Conservation (phyloP, 495 filamentous ascomycete genomes). For the Chaetomidium leptoderma region DNA sequence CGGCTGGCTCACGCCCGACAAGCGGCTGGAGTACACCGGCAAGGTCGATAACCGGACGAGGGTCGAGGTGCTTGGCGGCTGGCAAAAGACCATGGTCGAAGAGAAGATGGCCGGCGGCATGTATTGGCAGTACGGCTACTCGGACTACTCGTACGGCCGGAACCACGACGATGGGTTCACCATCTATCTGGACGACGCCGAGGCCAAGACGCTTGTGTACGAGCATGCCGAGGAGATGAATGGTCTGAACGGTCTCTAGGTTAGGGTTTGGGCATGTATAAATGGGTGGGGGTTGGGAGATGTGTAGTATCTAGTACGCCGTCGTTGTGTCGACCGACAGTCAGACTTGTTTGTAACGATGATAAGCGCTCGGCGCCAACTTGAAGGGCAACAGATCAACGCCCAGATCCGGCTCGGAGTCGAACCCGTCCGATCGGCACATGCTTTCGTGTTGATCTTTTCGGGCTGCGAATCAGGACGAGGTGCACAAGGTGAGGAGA, state of each 20-base stretch:
- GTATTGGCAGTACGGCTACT: constrained; percentile 64
- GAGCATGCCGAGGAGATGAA: constrained; percentile 29
- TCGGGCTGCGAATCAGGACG: background rate
- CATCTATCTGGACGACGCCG: constrained; percentile 39
- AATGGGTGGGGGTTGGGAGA: background rate
- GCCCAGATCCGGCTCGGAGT: too few relatives aligned
- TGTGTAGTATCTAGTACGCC: too few relatives aligned
- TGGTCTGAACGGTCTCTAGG: constrained; percentile 21
- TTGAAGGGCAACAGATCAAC: too few relatives aligned
- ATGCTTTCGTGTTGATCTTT: background rate
- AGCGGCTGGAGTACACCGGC: constrained; percentile 35
- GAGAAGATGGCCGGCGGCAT: constrained; percentile 53
- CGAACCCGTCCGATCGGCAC: too few relatives aligned
- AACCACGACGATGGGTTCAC: constrained; percentile 59
- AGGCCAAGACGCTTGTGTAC: constrained; percentile 40
- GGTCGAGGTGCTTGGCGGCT: constrained; percentile 48
- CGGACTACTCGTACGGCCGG: constrained; percentile 48
- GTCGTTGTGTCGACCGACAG: too few relatives aligned
- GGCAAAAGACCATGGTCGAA: constrained; percentile 54
- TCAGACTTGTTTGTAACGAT: too few relatives aligned
- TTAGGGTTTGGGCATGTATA: too few relatives aligned
- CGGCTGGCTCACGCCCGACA: constrained; percentile 45
- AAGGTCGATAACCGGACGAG: constrained; percentile 35
- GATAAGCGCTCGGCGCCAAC: too few relatives aligned
- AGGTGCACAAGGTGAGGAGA: background rate